Base-by-base conservation (phyloP, 345 rosid species). In the Eucalyptus curtisii region DNA sequence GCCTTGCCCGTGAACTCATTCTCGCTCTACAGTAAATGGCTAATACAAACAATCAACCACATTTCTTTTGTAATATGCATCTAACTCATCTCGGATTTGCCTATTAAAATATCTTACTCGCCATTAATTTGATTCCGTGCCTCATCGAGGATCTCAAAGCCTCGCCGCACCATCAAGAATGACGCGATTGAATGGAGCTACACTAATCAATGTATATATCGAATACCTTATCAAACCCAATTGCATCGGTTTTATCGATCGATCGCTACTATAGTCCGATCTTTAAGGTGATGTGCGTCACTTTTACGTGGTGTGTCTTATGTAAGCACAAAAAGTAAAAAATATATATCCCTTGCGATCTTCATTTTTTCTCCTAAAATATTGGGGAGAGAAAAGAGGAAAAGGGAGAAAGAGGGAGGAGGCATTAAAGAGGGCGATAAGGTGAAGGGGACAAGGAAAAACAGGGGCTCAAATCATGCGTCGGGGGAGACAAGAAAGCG, bases 231-330 rank as follows among this genome's bases (percentile, higher is more conserved):
- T 68, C 13, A 0, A 33, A 68, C 2, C 12, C 13, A 68, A 33
- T 9, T 7, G 3, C 17, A 64, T 2, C 0, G 4, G 20, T 1
- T 16, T 3, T 9, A 9, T 5, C 24, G 42, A 4, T 33, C 44
- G 44, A 68, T 4, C 5, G 10, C 40, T 8, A 7, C 5, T n/a
- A 8, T 4, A 2, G 20, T 15, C 3, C 2, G 10, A n/a, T 64
- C 37, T 14, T 3, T 64, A n/a, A 64, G 37, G 33, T 13, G 19
- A 61, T 13, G 76, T 3, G 76, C 8, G 19, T 64, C 9, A 30
- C 37, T 64, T n/a, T 33, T 17, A 17, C 42, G 4, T 17, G 80
- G 12, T 2, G 25, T 33, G 33, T 33, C 80, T 68, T 17, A 33
- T 9, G 24, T 10, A 4, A 33, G 6, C 6, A 17, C 42, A 16